Percentiles rank a stretch among this genome's conserved stretches.
Evolutionary conservation across 23 red algal genomes (phyloP).

Genomic region (Gracilaria caudata): DNA sequence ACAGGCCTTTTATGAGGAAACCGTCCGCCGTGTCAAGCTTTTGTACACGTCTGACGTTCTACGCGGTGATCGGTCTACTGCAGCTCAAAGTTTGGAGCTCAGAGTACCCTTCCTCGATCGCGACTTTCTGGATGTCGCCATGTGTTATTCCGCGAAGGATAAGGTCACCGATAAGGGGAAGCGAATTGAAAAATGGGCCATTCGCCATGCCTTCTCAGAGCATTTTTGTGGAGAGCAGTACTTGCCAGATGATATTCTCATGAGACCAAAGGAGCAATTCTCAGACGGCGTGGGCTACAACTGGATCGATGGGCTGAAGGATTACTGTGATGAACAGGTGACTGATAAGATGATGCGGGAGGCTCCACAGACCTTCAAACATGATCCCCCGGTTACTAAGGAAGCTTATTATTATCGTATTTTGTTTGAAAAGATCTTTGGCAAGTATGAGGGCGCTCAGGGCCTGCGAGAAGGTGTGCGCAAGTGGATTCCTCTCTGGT

Average conservation of each 20-base stretch:
- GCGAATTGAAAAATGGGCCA: constrained; percentile 78
- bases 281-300: constrained; percentile 90
- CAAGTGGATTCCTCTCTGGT: constrained; percentile 94
- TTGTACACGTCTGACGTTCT: constrained; percentile 93
- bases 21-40: constrained; percentile 74
- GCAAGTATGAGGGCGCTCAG: constrained; percentile 62
- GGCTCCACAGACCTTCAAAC: constrained; percentile 65
- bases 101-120: constrained; percentile 98
- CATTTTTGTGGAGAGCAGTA: constrained; percentile 66
- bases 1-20: constrained; percentile 85
- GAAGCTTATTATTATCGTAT: constrained; percentile 93
- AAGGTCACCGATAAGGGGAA: constrained; percentile 74
- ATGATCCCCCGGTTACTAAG: constrained; percentile 90
- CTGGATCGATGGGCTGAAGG: constrained; percentile 97
- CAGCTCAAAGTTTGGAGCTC: constrained; percentile 94
- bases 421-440: constrained; percentile 93
- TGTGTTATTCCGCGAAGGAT: constrained; percentile 76
- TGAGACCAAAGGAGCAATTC: constrained; percentile 96
- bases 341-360: constrained; percentile 76
- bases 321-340: constrained; percentile 73
- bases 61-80: constrained; percentile 91
- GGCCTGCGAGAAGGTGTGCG: constrained; percentile 86
- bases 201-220: constrained; percentile 83
- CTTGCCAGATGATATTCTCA: constrained; percentile 90
- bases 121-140: constrained; percentile 91